phyloP scores from a whole-genome alignment of 305 asterid genomes.

The Petunia hybrid region DNA sequence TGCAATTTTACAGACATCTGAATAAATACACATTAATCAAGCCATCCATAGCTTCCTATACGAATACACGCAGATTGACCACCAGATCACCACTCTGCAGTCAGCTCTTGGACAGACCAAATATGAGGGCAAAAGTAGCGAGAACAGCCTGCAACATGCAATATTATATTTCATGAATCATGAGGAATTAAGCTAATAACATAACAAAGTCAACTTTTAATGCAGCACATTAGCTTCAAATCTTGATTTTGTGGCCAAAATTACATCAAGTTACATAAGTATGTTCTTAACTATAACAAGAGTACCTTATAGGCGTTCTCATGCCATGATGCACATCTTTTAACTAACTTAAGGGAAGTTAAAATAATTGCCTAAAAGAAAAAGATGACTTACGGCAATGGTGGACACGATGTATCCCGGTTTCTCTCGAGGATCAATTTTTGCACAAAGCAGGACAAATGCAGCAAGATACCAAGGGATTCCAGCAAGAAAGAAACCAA shows the following conservation, averaged over 20 bases:
- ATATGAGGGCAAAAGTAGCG: constrained; percentile 34
- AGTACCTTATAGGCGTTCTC: too few relatives aligned
- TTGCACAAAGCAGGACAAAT: constrained; percentile 57
- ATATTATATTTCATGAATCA: neutral
- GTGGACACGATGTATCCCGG: constrained; percentile 66
- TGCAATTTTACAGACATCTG: neutral
- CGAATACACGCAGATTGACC: constrained; percentile 17
- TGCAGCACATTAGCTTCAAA: too few relatives aligned
- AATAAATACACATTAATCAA: constrained; percentile 1
- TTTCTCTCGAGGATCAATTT: constrained; percentile 70
- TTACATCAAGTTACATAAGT: too few relatives aligned
- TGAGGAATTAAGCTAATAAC: neutral
- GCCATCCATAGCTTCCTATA: neutral
- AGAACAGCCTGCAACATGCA: constrained; percentile 37
- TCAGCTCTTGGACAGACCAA: constrained; percentile 33
- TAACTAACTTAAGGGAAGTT: neutral
- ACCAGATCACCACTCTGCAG: neutral
- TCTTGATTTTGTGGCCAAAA: too few relatives aligned
- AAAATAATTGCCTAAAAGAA: neutral
- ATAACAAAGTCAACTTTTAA: too few relatives aligned
- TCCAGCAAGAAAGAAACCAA: constrained; percentile 67
- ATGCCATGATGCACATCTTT: too few relatives aligned
- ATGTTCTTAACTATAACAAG: too few relatives aligned
- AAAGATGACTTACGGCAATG: constrained; percentile 59
- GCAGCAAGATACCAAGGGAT: constrained; percentile 75